Evolutionary conservation across 495 filamentous ascomycete species (phyloP).

Genomic region (Xylaria venustula): DNA sequence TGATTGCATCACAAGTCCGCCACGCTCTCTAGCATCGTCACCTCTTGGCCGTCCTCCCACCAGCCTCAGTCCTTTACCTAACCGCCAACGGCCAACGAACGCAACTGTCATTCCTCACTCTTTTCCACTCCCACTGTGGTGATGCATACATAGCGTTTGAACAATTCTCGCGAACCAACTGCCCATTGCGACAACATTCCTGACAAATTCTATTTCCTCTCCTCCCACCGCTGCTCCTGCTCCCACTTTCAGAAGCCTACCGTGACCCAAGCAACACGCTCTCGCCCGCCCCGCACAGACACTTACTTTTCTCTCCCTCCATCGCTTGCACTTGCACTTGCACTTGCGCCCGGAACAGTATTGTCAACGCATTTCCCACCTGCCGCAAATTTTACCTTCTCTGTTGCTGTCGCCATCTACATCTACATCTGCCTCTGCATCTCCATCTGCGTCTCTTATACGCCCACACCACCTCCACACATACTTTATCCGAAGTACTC

Average conservation of each 20-base stretch:
- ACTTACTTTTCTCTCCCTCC: neutral
- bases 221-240: no score
- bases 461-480: no score
- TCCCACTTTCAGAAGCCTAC: neutral
- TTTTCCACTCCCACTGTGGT: neutral
- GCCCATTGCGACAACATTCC: neutral
- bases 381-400: neutral
- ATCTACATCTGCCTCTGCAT: neutral
- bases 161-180: neutral
- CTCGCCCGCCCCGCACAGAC: neutral
- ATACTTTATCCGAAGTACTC: neutral
- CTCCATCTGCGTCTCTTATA: no score
- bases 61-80: neutral
- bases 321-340: neutral
- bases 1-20: slow-evolving; percentile 10
- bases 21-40: slow-evolving; percentile 10
- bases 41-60: neutral
- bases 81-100: neutral
- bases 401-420: neutral
- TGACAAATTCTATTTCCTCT: neutral
- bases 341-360: neutral
- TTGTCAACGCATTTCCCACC: neutral
- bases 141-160: neutral
- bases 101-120: neutral
- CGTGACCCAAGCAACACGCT: neutral